Evolutionary conservation across 257 asterid species (phyloP), one percentile per base, ranked within the genome.

Genomic region (Fraxinus excelsior): DNA sequence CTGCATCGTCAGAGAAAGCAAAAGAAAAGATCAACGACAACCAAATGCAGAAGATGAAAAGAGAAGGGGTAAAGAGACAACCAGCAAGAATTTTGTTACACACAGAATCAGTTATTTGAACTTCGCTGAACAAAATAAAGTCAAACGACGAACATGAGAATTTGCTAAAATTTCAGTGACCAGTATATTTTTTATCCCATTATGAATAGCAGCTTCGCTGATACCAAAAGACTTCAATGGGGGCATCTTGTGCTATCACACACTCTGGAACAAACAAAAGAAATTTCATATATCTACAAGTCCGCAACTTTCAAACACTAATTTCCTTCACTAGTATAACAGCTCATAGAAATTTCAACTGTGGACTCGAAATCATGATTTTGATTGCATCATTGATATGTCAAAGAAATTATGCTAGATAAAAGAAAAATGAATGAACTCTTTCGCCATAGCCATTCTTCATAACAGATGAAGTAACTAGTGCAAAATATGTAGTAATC

Each of bases 1-100:
- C 98, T 94, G 96, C 86, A 83, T 32, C 64, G 25, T 73, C 5
- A n/a, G 70, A 5, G 37, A 67, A 56, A 56, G 37, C n/a, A 78
- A 67, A 71, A 70, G 26, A 44, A 78, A 64, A 62, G 21, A 37
- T 71, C 8, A 40, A 73, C 76, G 74, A 32, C 49, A 72, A 74
- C 58, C 64, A 25, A 23, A 19, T 23, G 18, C 13, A 73, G 11
- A 71, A 49, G 74, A 60, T 26, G 44, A 37, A 2, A 70, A 2
- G 21, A 38, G 32, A 38, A 16, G 28, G 37, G 1, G 42, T 11
- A 44, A 62, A 31, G 46, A 38, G 58, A 49, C 21, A 18, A 49
- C n/a, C n/a, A 49, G 21, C 18, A 4, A 49, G 58, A 49, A 49
- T 49, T 49, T 14, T 14, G n/a, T 49, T 14, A 14, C 5, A 49